Evolutionary conservation across 345 rosid species (phyloP), one percentile per base, ranked within the genome.

Genomic region (Ricinus communis): DNA sequence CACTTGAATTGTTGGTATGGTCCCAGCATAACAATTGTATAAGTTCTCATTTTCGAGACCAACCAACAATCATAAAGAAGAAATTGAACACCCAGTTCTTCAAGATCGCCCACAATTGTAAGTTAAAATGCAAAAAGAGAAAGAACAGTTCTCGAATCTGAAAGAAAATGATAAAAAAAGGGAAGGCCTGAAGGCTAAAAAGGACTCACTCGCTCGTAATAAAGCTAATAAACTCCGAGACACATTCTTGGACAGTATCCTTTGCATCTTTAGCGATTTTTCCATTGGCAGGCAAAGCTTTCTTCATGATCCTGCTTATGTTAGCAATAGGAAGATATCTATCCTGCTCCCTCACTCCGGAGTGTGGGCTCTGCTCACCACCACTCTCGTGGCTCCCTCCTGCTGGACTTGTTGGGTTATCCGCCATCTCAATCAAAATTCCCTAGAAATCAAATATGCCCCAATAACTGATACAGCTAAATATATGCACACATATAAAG

Each of bases 281-380:
- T 0, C 86, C 91, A 28, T 85, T 87, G 0, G 89, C 83, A 28
- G 91, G 89, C 80, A 85, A 71, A 0, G 89, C 89, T 70, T 82
- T 87, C 84, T 87, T 87, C 91, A 85, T 87, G 83, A 85, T 87
- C 85, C 91, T 78, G 71, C 91, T 87, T 5, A 87, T 84, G 60
- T 87, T 87, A 5, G 91, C 89, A 51, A 87, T 84, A 0, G 91
- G 89, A 63, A 87, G 86, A 78, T 80, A 85, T 11, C 91, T 74
- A 45, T 87, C 91, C 50, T 87, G 89, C 68, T 85, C 89, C 75
- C 89, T 72, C 62, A 84, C 87, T 3, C 85, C 85, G 3, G 85
- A 81, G 30, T 62, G 90, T 28, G 85, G 83, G 81, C 90, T 85
- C 71, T 85, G 89, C 71, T 87, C 91, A 25, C 92, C 92, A 47